phyloP scores from a whole-genome alignment of 2,329 filamentous ascomycete genomes.

The Talaromyces marneffei region DNA sequence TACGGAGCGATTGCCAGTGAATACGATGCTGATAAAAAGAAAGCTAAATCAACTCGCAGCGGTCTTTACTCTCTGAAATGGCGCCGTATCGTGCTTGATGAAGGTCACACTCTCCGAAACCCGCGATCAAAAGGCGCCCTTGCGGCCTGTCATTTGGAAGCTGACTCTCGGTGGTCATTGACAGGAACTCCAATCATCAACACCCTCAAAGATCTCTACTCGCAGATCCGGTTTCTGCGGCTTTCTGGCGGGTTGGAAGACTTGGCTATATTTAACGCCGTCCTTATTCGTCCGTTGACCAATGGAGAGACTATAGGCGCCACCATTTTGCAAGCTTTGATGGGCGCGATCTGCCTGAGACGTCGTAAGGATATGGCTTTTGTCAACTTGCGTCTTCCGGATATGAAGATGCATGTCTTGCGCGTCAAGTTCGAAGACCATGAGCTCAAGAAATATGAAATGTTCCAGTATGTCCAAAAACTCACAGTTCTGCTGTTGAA shows the following conservation, averaged over 20 bases:
- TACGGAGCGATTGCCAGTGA: constrained; percentile 72
- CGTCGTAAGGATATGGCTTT: constrained; percentile 85
- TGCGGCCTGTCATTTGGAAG: constrained; percentile 61
- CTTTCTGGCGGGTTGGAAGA: constrained; percentile 71
- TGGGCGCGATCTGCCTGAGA: constrained; percentile 73
- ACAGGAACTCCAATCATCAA: constrained; percentile 83
- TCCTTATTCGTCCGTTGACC: constrained; percentile 64
- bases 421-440: constrained; percentile 66
- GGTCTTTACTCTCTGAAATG: constrained; percentile 63
- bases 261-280: constrained; percentile 65
- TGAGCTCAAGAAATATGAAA: constrained; percentile 72
- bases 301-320: constrained; percentile 54
- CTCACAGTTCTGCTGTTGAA: constrained; percentile 22
- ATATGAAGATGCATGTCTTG: constrained; percentile 72
- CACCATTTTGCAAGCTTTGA: constrained; percentile 65
- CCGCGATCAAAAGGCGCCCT: constrained; percentile 64
- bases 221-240: constrained; percentile 68
- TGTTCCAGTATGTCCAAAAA: constrained; percentile 53
- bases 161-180: constrained; percentile 70
- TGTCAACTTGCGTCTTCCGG: constrained; percentile 71
- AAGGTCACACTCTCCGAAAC: constrained; percentile 78
- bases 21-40: constrained; percentile 42
- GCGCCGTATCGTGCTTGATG: constrained; percentile 74
- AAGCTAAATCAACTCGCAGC: constrained; percentile 33
- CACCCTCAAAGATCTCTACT: constrained; percentile 73